Evolutionary conservation across 805 yeast genomes (phyloP), one percentile per base, ranked within the genome.

Genomic region (Zygotorulaspora chibaensis): DNA sequence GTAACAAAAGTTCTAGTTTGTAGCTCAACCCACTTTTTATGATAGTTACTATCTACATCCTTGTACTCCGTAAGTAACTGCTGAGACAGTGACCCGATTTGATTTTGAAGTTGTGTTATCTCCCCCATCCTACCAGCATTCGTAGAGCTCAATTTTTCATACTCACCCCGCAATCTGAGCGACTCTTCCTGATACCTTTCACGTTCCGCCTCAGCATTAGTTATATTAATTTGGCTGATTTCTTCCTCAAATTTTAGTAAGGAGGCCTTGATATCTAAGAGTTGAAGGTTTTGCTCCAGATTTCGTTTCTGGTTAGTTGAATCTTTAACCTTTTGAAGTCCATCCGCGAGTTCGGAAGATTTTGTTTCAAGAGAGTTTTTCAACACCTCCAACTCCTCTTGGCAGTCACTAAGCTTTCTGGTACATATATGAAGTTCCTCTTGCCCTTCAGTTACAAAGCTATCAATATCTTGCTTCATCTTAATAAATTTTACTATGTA

Each of bases 51-150:
- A 43, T 84, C 83, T 8, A 91, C 78, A 50, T 83, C 78, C 39
- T 77, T 73, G 56, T 80, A 93, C 51, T 90, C 96, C 0, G 83
- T 74, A 2, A 68, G 67, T 9, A 91, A 68, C 58, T 89, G 96
- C 4, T 64, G 62, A 16, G 73, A 68, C 8, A 85, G 64, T 2
- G 74, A 68, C 17, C 65, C 65, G 4, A 84, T 73, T 57, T 89
- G 96, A 52, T 80, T 87, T 39, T 81, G 79, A 50, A 93, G 72
- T 59, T 91, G 97, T 49, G 81, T 81, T 34, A 87, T 76, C 63
- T 91, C 98, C 16, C 99, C 99, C 17, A 80, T 64, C 54, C 83
- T 84, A 10, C 88, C 82, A 2, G 95, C 85, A 55, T 85, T 80
- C 42, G 71, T 72, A 1, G 89, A 74, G 49, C 81, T 84, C 35